These are phyloP conservation scores for Coriolopsis trogii DNA, from an alignment of 1,284 basidiomycete genomes.

Conservation along the genomic window DNA sequence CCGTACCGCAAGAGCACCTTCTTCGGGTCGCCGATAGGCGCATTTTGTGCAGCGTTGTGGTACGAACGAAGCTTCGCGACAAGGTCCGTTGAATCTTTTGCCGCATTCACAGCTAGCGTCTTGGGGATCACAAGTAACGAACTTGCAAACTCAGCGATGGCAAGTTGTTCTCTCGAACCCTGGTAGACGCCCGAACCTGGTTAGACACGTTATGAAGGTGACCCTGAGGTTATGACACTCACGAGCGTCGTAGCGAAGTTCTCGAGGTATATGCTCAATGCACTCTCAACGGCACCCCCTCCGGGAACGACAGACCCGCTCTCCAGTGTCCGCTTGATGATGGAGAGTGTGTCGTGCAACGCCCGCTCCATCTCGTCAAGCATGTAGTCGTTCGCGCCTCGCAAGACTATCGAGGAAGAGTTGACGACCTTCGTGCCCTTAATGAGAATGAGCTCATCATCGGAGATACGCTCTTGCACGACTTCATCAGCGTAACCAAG, in stretches of 20 bases:
- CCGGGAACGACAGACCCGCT: slow-evolving; percentile 96
- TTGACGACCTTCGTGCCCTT: slow-evolving; percentile 98
- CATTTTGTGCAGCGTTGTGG: slow-evolving; percentile 96
- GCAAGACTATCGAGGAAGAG: slow-evolving; percentile 90
- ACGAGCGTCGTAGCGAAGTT: slow-evolving; percentile 98
- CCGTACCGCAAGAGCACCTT: slow-evolving; percentile 94
- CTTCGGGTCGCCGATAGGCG: slow-evolving; percentile 90
- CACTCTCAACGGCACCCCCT: slow-evolving; percentile 97
- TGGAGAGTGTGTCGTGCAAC: slow-evolving; percentile 91
- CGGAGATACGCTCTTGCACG: slow-evolving; percentile 95
- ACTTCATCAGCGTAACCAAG: slow-evolving; percentile 96
- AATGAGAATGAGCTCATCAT: slow-evolving; percentile 97
- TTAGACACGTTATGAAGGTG: slow-evolving; percentile 8
- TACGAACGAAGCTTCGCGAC: slow-evolving; percentile 97
- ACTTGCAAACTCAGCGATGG: slow-evolving; percentile 97
- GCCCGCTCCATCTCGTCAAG: slow-evolving; percentile 99
- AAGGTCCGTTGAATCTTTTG: slow-evolving; percentile 97
- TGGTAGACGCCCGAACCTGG: slow-evolving; percentile 36
- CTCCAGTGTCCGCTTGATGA: slow-evolving; percentile 98
- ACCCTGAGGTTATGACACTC: slow-evolving; percentile 34
- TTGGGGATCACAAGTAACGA: slow-evolving; percentile 96
- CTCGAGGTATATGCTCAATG: slow-evolving; percentile 96
- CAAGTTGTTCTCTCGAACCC: slow-evolving; percentile 98
- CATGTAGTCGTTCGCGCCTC: slow-evolving; percentile 99
- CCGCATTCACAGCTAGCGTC: slow-evolving; percentile 96